Percentiles rank a stretch among this genome's conserved stretches.
Conservation (phyloP, 495 filamentous ascomycete genomes). For the Sabuloglossum arenarium region DNA sequence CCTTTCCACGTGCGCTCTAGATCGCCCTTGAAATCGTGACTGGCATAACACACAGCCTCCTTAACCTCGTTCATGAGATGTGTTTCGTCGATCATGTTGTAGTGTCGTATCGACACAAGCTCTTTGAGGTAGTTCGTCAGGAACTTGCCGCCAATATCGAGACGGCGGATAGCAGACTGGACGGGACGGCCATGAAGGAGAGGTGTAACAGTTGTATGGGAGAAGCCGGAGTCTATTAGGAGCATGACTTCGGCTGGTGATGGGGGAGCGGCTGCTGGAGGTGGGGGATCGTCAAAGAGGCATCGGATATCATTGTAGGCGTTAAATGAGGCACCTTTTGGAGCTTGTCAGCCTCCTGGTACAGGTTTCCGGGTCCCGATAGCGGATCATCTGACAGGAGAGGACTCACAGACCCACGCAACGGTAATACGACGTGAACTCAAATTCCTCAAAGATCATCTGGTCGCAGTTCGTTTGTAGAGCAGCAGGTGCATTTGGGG, state of each 20-base stretch:
- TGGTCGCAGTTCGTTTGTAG: conserved; percentile 85
- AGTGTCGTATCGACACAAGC: conserved; percentile 71
- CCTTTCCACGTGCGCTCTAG: conserved; percentile 73
- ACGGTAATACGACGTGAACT: conserved; percentile 71
- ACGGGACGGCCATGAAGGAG: conserved; percentile 61
- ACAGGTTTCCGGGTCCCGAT: not conserved
- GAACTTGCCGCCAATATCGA: conserved; percentile 82
- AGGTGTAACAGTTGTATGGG: conserved; percentile 81
- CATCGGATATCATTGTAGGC: conserved; percentile 61
- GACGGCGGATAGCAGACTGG: conserved; percentile 60
- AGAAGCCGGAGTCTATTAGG: conserved; percentile 80
- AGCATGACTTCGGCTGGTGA: conserved; percentile 62
- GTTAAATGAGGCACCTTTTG: conserved; percentile 44
- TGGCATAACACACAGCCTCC: conserved; percentile 72
- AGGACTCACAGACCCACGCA: conserved; percentile 37
- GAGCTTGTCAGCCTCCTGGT: not conserved
- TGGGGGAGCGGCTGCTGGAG: conserved; percentile 21
- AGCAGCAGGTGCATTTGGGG: conserved; percentile 62
- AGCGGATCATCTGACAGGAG: not conserved
- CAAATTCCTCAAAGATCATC: conserved; percentile 94
- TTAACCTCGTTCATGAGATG: conserved; percentile 92
- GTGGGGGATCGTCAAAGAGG: conserved; percentile 29
- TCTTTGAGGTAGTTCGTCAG: conserved; percentile 91
- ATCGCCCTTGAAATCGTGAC: conserved; percentile 53
- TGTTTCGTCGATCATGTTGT: conserved; percentile 84